phyloP scores from a whole-genome alignment of 257 asterid species.

The Pogostemon cablin region DNA sequence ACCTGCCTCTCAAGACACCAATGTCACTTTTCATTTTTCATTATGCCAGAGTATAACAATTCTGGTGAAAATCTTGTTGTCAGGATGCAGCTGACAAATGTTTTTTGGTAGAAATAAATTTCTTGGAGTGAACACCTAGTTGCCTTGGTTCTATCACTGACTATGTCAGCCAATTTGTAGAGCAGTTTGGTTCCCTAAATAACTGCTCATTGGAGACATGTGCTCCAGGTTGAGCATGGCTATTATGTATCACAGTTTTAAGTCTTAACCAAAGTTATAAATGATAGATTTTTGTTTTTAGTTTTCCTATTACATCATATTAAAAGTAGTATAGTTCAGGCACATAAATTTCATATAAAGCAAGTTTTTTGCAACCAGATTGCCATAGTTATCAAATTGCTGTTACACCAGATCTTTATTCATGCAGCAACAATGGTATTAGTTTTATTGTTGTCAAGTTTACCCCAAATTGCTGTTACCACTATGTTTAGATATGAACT shows the following conservation, averaged over 20 bases:
- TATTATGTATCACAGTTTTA: constrained; percentile 18
- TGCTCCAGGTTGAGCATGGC: constrained; percentile 62
- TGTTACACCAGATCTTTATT: constrained; percentile 1
- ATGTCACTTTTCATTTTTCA: constrained; percentile 8
- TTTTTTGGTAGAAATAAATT: constrained; percentile 66
- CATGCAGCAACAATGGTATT: neutral
- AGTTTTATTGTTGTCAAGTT: constrained; percentile 8
- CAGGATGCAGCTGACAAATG: constrained; percentile 83
- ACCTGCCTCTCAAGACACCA: constrained; percentile 35
- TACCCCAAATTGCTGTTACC: neutral
- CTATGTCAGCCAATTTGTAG: constrained; percentile 49
- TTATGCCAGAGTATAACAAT: constrained; percentile 20
- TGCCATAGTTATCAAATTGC: neutral
- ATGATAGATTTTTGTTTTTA: constrained; percentile 10
- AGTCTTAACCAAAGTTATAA: constrained; percentile 25
- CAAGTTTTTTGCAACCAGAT: neutral
- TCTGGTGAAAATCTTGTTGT: constrained; percentile 34
- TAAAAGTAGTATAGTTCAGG: neutral
- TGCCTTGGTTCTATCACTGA: constrained; percentile 54
- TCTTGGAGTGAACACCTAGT: constrained; percentile 63
- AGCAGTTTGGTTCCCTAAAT: constrained; percentile 69
- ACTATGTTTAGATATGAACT: neutral
- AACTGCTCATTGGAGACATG: constrained; percentile 70
- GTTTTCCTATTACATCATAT: neutral
- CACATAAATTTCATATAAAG: neutral